Conservation (phyloP, 2,329 filamentous ascomycete species). For the Aureobasidium sp. region DNA sequence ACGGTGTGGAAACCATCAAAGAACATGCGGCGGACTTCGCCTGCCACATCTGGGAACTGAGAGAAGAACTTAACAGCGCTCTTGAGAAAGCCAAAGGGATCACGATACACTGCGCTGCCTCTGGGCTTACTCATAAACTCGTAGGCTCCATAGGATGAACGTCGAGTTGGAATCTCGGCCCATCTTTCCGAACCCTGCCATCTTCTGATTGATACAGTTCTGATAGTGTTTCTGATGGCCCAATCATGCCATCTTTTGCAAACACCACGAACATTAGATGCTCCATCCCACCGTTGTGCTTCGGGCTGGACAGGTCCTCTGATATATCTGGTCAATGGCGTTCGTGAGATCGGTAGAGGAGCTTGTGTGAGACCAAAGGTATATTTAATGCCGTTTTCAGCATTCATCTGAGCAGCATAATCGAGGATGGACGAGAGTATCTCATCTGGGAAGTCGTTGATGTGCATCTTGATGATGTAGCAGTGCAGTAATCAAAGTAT, state of each 20-base stretch:
- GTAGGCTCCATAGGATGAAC: constrained; percentile 38
- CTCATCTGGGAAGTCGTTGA: constrained; percentile 47
- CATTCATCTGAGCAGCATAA: constrained; percentile 42
- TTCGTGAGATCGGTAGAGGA: constrained; percentile 39
- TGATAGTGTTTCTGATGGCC: constrained; percentile 45
- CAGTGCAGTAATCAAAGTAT: not conserved
- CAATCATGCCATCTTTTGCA: constrained; percentile 48
- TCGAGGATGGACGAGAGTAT: constrained; percentile 47
- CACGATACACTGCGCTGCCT: constrained; percentile 45
- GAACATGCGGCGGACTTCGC: constrained; percentile 47
- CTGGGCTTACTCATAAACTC: constrained; percentile 42
- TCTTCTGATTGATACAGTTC: constrained; percentile 44
- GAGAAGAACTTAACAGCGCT: constrained; percentile 42
- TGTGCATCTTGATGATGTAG: constrained; percentile 23
- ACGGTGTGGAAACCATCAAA: constrained; percentile 49
- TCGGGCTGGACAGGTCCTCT: constrained; percentile 46
- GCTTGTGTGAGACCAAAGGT: constrained; percentile 49
- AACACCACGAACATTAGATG: constrained; percentile 42
- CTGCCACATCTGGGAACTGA: constrained; percentile 39
- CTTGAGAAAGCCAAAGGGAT: constrained; percentile 45
- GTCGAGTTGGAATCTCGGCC: constrained; percentile 41
- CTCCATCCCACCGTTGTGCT: constrained; percentile 46
- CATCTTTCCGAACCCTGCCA: constrained; percentile 49
- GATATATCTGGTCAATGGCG: constrained; percentile 43
- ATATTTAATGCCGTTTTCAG: constrained; percentile 41